Conservation (phyloP, 2,329 filamentous ascomycete genomes). For the Fusarium hostae region DNA sequence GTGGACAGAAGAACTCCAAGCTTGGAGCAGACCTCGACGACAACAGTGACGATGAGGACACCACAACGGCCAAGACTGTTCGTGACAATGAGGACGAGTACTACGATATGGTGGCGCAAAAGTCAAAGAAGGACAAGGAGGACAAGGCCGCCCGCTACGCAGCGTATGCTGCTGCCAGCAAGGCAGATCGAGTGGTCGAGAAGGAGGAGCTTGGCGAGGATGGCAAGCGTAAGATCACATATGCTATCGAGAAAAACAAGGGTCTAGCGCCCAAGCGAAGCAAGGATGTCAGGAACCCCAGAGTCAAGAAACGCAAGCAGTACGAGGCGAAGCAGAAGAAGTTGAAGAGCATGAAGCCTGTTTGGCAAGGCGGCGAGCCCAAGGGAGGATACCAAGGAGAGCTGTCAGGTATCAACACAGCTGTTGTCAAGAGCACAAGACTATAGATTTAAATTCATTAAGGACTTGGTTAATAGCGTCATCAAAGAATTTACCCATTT, state of each 20-base stretch:
- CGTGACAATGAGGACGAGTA: constrained; percentile 77
- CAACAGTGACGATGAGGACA: constrained; percentile 76
- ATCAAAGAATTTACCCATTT: constrained; percentile 7
- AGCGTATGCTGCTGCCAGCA: constrained; percentile 69
- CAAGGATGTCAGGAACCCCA: constrained; percentile 94
- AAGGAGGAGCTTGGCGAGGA: constrained; percentile 79
- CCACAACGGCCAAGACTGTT: constrained; percentile 60
- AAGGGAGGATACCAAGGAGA: constrained; percentile 91
- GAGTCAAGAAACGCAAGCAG: constrained; percentile 98
- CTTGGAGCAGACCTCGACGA: constrained; percentile 75
- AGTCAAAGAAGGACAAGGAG: constrained; percentile 75
- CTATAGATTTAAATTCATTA: constrained; percentile 63
- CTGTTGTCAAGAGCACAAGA: constrained; percentile 92
- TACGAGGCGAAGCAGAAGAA: constrained; percentile 99
- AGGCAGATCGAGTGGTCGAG: constrained; percentile 71
- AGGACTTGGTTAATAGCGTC: constrained; percentile 29
- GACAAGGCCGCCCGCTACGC: constrained; percentile 73
- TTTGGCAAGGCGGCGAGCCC: constrained; percentile 87
- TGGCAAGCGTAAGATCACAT: constrained; percentile 91
- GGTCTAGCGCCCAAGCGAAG: constrained; percentile 87
- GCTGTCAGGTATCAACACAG: constrained; percentile 93
- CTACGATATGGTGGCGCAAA: constrained; percentile 86
- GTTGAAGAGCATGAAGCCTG: constrained; percentile 83
- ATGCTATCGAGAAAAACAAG: constrained; percentile 98
- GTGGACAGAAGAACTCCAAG: constrained; percentile 74